These are phyloP conservation scores for Citrus reticulata DNA, from an alignment of 345 rosid species.

Conservation along the genomic window DNA sequence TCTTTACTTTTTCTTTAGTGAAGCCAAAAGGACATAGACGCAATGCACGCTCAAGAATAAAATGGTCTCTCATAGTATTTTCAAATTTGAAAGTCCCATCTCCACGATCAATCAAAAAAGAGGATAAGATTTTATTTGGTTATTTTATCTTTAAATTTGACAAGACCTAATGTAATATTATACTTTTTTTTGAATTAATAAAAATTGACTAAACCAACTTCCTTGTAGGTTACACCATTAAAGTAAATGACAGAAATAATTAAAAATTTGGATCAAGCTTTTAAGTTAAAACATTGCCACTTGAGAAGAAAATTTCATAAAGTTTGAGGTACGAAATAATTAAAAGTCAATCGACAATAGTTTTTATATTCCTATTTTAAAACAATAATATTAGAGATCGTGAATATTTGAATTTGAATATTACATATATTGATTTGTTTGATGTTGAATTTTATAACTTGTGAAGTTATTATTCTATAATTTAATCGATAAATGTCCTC, in stretches of 20 bases:
- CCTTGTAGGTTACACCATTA: too few relatives aligned
- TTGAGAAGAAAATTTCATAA: too few relatives aligned
- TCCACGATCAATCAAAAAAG: background rate
- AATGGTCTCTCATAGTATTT: too few relatives aligned
- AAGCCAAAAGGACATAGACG: background rate
- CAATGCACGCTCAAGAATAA: background rate
- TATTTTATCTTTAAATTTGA: background rate
- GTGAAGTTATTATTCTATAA: too few relatives aligned
- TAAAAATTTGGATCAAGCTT: background rate
- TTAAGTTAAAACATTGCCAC: too few relatives aligned
- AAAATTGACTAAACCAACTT: background rate
- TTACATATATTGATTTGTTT: too few relatives aligned
- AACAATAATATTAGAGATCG: too few relatives aligned
- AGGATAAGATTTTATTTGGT: background rate
- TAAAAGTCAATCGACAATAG: background rate
- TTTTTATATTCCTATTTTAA: too few relatives aligned
- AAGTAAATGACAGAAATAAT: background rate
- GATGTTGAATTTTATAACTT: too few relatives aligned
- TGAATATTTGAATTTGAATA: too few relatives aligned
- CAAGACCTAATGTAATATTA: background rate
- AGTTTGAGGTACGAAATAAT: too few relatives aligned
- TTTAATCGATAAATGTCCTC: too few relatives aligned
- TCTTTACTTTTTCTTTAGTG: background rate
- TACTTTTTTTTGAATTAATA: background rate
- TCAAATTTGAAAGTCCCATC: background rate